Conservation (phyloP, 371 early-diverging fungal species). For the Coemansia sp. region DNA sequence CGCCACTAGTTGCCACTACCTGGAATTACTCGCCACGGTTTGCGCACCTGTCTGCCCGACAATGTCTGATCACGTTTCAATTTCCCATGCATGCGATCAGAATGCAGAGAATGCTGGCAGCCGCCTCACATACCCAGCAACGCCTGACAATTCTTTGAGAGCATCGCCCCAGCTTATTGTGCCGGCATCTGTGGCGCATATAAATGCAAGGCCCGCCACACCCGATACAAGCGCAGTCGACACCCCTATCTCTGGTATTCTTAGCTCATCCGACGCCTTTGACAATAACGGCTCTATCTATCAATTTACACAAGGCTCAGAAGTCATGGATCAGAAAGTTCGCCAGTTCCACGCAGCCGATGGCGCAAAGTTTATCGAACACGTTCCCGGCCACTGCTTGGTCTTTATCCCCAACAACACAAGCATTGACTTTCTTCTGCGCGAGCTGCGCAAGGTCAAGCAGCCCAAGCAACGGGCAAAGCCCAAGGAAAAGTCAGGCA, state of each 20-base stretch:
- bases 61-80: constrained; percentile 26
- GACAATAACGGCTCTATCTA: constrained; percentile 16
- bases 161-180: constrained; percentile 38
- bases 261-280: constrained; percentile 10
- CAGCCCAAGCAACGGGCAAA: constrained; percentile 26
- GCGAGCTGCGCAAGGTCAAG: constrained; percentile 45
- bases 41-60: background rate
- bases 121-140: constrained; percentile 10
- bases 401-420: constrained; percentile 47
- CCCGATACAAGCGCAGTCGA: background rate
- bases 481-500: constrained; percentile 47
- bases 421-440: constrained; percentile 23
- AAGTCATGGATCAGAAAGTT: constrained; percentile 40
- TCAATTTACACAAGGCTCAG: constrained; percentile 8
- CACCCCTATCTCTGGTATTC: background rate
- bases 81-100: constrained; percentile 47
- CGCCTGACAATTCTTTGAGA: constrained; percentile 9
- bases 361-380: constrained; percentile 47
- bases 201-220: constrained; percentile 23
- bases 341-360: constrained; percentile 47
- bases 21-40: background rate
- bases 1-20: background rate
- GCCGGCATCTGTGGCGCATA: constrained; percentile 42
- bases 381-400: constrained; percentile 50
- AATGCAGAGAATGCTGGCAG: constrained; percentile 11